These are phyloP conservation scores for Cochlearia excelsa DNA, from an alignment of 345 rosid genomes.

Conservation along the genomic window DNA sequence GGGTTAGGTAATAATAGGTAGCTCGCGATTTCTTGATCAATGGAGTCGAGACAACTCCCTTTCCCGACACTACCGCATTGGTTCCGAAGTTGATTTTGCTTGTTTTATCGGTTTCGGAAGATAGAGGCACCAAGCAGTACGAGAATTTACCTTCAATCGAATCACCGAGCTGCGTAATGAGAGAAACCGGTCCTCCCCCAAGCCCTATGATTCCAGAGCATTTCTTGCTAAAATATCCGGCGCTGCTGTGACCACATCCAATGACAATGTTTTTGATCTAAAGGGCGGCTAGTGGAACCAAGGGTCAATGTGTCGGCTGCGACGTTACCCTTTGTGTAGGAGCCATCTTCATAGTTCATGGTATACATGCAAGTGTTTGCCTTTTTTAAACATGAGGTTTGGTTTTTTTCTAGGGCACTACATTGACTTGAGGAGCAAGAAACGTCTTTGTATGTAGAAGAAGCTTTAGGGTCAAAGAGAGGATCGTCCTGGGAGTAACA, in stretches of 20 bases:
- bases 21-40: no score
- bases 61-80: no score
- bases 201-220: conserved; percentile 29
- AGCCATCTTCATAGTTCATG: conserved; percentile 10
- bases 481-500: conserved; percentile 31
- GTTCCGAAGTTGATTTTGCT: no score
- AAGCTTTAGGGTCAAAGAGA: conserved; percentile 39
- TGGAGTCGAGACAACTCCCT: no score
- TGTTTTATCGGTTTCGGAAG: no score
- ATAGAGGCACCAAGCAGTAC: conserved; percentile 22
- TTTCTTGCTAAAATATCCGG: neutral
- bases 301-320: conserved; percentile 27
- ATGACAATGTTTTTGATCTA: conserved; percentile 8
- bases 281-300: conserved; percentile 28
- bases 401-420: neutral
- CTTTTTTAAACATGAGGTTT: neutral
- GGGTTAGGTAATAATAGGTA: conserved; percentile 27
- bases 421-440: conserved; percentile 41
- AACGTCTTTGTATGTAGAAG: conserved; percentile 40
- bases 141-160: conserved; percentile 25
- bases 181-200: conserved; percentile 24
- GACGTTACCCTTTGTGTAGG: conserved; percentile 13
- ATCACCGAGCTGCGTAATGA: conserved; percentile 18
- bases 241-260: conserved; percentile 28
- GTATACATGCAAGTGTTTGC: conserved; percentile 8